Conservation (phyloP, 2,329 filamentous ascomycete genomes). For the Truncatella angustata region DNA sequence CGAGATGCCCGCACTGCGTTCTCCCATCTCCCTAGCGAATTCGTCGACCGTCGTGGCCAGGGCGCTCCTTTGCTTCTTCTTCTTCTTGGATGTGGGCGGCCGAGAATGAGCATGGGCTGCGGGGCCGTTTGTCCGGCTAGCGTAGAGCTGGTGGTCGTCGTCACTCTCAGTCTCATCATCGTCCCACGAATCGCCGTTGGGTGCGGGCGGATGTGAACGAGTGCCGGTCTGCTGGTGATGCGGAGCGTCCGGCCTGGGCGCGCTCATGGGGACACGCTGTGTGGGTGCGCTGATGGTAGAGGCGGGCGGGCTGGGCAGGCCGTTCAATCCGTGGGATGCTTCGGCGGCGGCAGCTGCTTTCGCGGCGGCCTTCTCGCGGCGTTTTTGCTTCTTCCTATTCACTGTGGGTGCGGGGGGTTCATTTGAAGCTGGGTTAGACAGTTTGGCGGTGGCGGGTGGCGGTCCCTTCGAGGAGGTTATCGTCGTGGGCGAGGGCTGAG, state of each 20-base stretch:
- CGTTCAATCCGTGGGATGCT: constrained; percentile 33
- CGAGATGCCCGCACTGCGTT: constrained; percentile 45
- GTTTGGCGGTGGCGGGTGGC: constrained; percentile 28
- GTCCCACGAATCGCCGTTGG: constrained; percentile 44
- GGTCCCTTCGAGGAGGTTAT: constrained; percentile 36
- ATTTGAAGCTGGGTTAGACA: constrained; percentile 26
- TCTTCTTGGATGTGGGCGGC: constrained; percentile 63
- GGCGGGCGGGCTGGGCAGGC: constrained; percentile 34
- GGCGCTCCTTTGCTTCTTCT: constrained; percentile 58
- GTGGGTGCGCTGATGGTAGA: constrained; percentile 25
- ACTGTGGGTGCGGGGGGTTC: constrained; percentile 48
- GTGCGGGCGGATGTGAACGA: constrained; percentile 11
- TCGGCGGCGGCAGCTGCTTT: constrained; percentile 55
- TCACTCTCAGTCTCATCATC: constrained; percentile 54
- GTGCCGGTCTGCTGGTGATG: constrained; percentile 29
- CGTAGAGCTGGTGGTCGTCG: constrained; percentile 44
- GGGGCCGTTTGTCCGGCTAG: constrained; percentile 33
- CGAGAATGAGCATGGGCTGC: constrained; percentile 39
- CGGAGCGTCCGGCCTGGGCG: constrained; percentile 4
- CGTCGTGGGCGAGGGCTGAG: constrained; percentile 51
- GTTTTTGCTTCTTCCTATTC: constrained; percentile 95
- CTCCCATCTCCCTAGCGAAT: constrained; percentile 16
- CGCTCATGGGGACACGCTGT: constrained; percentile 9
- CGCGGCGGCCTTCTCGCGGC: constrained; percentile 80
- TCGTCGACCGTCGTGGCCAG: constrained; percentile 17